Evolutionary conservation across 2,329 filamentous ascomycete species (phyloP).

Genomic region (Fusarium albidum): DNA sequence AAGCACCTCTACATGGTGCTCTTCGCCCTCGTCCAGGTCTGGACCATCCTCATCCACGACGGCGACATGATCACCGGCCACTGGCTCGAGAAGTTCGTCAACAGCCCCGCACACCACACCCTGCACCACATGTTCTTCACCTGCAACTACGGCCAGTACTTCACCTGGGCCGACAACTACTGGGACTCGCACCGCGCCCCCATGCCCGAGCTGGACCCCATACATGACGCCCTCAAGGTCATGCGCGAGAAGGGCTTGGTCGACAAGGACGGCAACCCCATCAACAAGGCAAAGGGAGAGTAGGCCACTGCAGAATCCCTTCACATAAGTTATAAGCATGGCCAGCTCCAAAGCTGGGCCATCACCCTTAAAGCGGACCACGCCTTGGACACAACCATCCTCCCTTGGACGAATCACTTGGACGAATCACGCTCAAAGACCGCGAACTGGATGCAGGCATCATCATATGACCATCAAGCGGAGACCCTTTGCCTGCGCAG

Average conservation of each 20-base stretch:
- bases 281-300: constrained; percentile 44
- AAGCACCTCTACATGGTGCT: constrained; percentile 54
- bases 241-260: constrained; percentile 55
- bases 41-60: constrained; percentile 59
- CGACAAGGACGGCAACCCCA: constrained; percentile 52
- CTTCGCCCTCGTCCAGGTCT: constrained; percentile 55
- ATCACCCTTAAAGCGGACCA: too few species aligned
- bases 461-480: constrained; percentile 16
- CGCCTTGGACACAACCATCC: too few species aligned
- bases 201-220: constrained; percentile 52
- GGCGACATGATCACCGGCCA: constrained; percentile 58
- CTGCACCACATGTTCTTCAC: constrained; percentile 60
- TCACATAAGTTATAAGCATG: too few species aligned
- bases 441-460: constrained; percentile 37
- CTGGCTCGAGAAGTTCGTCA: constrained; percentile 56
- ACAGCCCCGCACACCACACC: constrained; percentile 58
- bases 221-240: constrained; percentile 53
- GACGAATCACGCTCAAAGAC: too few species aligned
- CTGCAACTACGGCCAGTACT: constrained; percentile 59
- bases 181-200: constrained; percentile 55
- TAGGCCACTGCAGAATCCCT: too few species aligned
- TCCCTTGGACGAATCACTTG: too few species aligned
- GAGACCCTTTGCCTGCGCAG: constrained; percentile 18
- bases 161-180: constrained; percentile 56
- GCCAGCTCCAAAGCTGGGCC: too few species aligned